These are phyloP conservation scores for Solanum hybrid DNA, from an alignment of 305 asterid species.

Conservation along the genomic window DNA sequence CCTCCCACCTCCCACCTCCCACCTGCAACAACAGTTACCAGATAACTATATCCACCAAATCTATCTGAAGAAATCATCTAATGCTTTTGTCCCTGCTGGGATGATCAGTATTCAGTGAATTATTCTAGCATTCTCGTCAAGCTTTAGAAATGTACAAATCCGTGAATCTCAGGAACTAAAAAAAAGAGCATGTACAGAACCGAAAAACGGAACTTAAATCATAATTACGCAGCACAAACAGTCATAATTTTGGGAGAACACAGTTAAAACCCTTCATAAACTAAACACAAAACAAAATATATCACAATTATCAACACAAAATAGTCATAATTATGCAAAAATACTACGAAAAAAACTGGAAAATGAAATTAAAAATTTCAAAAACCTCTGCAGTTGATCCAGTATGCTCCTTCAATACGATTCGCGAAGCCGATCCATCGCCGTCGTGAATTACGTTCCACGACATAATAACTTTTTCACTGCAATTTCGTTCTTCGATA, in stretches of 20 bases:
- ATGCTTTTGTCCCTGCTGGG: neutral
- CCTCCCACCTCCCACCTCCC: too few species aligned
- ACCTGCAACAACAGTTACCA: neutral
- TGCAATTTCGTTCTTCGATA: slow-evolving; percentile 19
- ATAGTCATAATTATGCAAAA: neutral
- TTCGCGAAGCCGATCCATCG: slow-evolving; percentile 43
- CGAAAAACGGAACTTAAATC: neutral
- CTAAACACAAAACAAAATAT: neutral
- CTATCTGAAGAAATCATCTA: neutral
- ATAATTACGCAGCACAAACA: neutral
- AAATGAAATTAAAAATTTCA: neutral
- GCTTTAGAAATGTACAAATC: neutral
- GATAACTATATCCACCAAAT: neutral
- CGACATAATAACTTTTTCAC: slow-evolving; percentile 26
- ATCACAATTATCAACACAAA: neutral
- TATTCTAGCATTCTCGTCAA: neutral
- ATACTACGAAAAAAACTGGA: neutral
- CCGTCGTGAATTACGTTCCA: slow-evolving; percentile 33
- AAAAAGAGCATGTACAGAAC: neutral
- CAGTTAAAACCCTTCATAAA: neutral
- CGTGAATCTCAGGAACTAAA: neutral
- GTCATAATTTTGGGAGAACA: neutral
- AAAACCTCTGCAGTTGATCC: slow-evolving; percentile 75
- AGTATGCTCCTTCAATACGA: slow-evolving; percentile 47
- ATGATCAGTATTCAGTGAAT: neutral